Base-by-base conservation (phyloP, 2,329 filamentous ascomycete genomes). In the Epichloe typhina region DNA sequence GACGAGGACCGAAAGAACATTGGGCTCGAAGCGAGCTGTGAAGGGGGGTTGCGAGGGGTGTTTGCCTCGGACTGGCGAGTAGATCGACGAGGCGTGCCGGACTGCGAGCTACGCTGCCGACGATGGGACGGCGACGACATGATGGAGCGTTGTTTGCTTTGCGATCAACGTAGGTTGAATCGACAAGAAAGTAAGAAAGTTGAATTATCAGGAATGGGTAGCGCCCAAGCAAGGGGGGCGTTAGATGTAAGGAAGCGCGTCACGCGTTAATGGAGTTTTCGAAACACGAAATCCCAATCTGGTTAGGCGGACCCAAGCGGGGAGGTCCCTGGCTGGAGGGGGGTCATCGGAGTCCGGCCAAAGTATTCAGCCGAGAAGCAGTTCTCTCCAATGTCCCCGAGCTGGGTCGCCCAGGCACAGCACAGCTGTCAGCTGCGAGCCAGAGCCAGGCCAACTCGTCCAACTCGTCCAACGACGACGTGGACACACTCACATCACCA, bases 21-120 rank as follows among this genome's bases (percentile, higher is more conserved):
- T 40, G 90, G 90, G 52, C 89, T 95, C 4, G 88, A 93, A 5
- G 80, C 79, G 54, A 83, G 72, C 58, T 75, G 72, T 21, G 74
- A 73, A 21, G 67, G 58, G 36, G 70, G 69, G 47, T 72, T 72
- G 54, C 76, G 75, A 48, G 74, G 76, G 42, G 63, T 64, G 37
- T 50, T 55, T 38, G 60, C 57, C 51, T 65, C 58, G 15, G 66
- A 60, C 49, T 64, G 74, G 49, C 75, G 72, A 44, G 60, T 58
- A 47, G 68, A 67, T 48, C 66, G 66, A 53, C 69, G 68, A 46
- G 69, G 69, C 8, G 68, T 70, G 47, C 61, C 65, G 44, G 74
- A 72, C 63, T 77, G 73, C 49, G 80, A 81, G 63, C 67, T 73
- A 57, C 75, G 69, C 52, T 66, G 63, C 58, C 68, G 72, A 55